A percentile compares a stretch with the other conserved stretches of the same genome.
These are phyloP conservation scores for Globisporangium nagaii DNA, from an alignment of 352 stramenopile species.

Conservation along the genomic window DNA sequence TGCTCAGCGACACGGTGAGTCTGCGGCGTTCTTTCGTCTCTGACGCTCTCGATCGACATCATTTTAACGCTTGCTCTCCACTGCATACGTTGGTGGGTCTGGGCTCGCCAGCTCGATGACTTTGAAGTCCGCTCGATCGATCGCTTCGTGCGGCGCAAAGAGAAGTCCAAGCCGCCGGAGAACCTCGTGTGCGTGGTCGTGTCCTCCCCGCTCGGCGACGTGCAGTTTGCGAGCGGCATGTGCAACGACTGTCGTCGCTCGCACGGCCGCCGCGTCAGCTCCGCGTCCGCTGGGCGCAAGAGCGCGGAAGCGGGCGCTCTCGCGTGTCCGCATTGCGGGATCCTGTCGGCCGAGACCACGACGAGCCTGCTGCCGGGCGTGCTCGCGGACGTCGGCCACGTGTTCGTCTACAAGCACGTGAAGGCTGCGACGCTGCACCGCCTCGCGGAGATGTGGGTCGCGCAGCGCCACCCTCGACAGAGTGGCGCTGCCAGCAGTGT, in stretches of 20 bases:
- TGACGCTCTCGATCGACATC: too few relatives aligned
- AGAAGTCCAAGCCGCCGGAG: constrained; percentile 16
- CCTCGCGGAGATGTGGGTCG: constrained; percentile 16
- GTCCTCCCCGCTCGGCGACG: constrained; percentile 21
- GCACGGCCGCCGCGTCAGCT: constrained; percentile 46
- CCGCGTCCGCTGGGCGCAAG: constrained; percentile 13
- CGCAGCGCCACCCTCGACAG: background rate
- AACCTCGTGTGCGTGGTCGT: constrained; percentile 52
- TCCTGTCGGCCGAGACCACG: constrained; percentile 14
- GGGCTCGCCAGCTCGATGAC: constrained; percentile 31
- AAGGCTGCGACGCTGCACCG: constrained; percentile 22
- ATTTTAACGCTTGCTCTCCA: too few relatives aligned
- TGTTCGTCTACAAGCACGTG: constrained; percentile 21
- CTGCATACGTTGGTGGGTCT: too few relatives aligned
- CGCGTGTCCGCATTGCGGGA: constrained; percentile 58
- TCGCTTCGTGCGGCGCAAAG: constrained; percentile 37
- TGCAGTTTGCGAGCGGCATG: constrained; percentile 46
- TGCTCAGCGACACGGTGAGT: constrained; percentile 51
- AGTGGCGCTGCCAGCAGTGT: background rate
- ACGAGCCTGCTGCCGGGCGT: constrained; percentile 2
- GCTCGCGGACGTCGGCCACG: background rate
- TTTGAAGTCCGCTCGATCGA: constrained; percentile 44
- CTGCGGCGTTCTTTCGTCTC: background rate
- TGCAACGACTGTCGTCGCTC: constrained; percentile 38
- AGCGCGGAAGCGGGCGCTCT: constrained; percentile 10